Base-by-base conservation (phyloP, 2,329 filamentous ascomycete species). In the Fusarium fujikuroi region DNA sequence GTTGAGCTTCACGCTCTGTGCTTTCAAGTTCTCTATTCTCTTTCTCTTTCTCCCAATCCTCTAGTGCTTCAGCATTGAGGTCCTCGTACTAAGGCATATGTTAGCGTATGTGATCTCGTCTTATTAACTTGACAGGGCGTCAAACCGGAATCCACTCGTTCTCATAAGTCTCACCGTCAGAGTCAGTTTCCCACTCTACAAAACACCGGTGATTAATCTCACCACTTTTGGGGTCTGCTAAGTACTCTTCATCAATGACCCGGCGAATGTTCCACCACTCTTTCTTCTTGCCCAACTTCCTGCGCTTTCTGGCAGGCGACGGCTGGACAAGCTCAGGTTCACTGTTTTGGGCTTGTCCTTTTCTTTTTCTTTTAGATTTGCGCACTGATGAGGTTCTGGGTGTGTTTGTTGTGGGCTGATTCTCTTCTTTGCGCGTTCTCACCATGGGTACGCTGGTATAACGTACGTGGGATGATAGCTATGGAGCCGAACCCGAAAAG, bases 111-210 rank as follows among this genome's bases (percentile, higher is more conserved):
- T 63, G 60, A 49, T 49, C 52, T 63, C 23, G 53, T 58, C 59
- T 54, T 30, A 43, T 32, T 8, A 18, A 67, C 36, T 23, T 25
- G 23, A 46, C 28, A 14, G 52, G 25, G 42, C 34, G 42, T 62
- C 69, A 52, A 43, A 73, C 74, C 66, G 73, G 39, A 67, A 81
- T 80, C 82, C 83, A 85, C 57, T 79, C 78, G 32, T 81, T 78
- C 34, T 66, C 34, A 65, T 81, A 83, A 19, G 61, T 32, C 62
- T 83, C 69, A 37, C 82, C 81, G 6, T 81, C 82, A 8, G 65
- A 59, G 57, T 81, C 73, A 66, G 80, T 77, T 59, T 81, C 81
- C 83, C 83, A 85, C 62, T 83, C 80, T 19, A 85, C 80, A 23
- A 83, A 69, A 49, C 83, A 85, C 62, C 82, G 73, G 19, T 77